Evolutionary conservation across 2,329 filamentous ascomycete genomes (phyloP), one percentile per base, ranked within the genome.

Genomic region (Furcasterigmium sp.): DNA sequence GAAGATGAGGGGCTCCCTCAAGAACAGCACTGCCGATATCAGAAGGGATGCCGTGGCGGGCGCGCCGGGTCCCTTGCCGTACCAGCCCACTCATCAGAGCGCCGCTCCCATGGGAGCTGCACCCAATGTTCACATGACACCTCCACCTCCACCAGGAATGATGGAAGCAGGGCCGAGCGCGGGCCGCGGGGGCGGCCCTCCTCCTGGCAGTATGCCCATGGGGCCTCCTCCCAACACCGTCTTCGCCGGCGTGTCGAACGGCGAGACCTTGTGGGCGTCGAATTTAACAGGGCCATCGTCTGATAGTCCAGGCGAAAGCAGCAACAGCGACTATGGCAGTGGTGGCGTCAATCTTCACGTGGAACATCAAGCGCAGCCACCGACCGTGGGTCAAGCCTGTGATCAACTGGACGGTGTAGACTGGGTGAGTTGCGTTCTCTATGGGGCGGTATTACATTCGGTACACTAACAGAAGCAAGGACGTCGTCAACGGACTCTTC

Each of bases 331-430:
- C 15, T 53, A 46, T 1, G 55, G 54, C 34, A 44, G 48, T 15
- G 17, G 29, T 15, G 29, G 29, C 32, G 17, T 15, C 32, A 35
- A 35, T 11, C n/a, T 15, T 3, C 15, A 17, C 11, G n/a, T 15
- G n/a, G 7, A 26, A 11, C 11, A 26, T 11, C 23, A 26, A 26
- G 23, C 23, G 7, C 23, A 26, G 11, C 30, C 48, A 25, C 45
- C 45, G 20, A 30, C 44, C 38, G 32, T 49, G 25, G 45, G 46
- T 13, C 20, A 44, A 21, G 41, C 72, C 60, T 62, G 79, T 32
- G 44, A 48, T 13, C 25, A 46, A 26, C 43, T 72, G 60, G 62
- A 79, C 32, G 76, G 78, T 44, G 78, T 85, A 49, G 80, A 86
- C 51, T 85, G 81, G 82, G 81, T 84, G 62, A 65, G 78, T 69